These are phyloP conservation scores for Pyrenopolyporus hunteri DNA, from an alignment of 495 filamentous ascomycete genomes.

Conservation along the genomic window DNA sequence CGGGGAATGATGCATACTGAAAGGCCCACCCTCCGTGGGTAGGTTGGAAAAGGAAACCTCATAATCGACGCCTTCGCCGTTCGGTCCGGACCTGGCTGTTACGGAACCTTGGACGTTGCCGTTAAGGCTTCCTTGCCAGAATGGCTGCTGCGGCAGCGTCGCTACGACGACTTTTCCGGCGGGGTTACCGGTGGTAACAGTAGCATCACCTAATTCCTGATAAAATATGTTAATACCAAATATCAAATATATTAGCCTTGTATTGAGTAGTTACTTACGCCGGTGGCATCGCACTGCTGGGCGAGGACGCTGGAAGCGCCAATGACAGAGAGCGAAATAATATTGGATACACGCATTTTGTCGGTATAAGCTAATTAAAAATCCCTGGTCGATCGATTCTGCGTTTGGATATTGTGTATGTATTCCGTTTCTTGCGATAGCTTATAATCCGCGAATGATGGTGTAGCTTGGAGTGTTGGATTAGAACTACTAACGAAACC, in stretches of 20 bases:
- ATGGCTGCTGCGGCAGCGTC: conserved; percentile 59
- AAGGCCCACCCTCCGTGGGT: conserved; percentile 68
- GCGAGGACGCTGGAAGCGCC: conserved; percentile 49
- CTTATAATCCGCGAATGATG: conserved; percentile 1
- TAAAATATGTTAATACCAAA: conserved; percentile 27
- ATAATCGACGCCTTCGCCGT: conserved; percentile 69
- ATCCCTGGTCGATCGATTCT: conserved; percentile 7
- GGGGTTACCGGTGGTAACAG: conserved; percentile 67
- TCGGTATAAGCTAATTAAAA: not conserved
- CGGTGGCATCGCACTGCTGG: conserved; percentile 44
- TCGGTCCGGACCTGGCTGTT: conserved; percentile 55
- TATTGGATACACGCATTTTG: conserved; percentile 51
- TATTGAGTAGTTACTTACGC: conserved; percentile 44
- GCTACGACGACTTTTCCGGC: conserved; percentile 63
- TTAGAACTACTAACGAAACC: conserved; percentile 1
- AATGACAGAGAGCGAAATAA: conserved; percentile 47
- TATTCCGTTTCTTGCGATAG: conserved; percentile 12
- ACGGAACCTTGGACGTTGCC: conserved; percentile 68
- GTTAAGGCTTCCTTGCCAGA: conserved; percentile 53
- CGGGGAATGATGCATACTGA: conserved; percentile 62
- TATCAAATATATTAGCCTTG: not conserved
- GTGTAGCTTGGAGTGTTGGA: conserved; percentile 1
- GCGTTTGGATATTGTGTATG: not conserved
- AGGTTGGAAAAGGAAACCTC: conserved; percentile 67
- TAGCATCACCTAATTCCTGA: conserved; percentile 59